phyloP scores from a whole-genome alignment of 768 basidiomycete species.

The Paxillus ammoniavirescens region DNA sequence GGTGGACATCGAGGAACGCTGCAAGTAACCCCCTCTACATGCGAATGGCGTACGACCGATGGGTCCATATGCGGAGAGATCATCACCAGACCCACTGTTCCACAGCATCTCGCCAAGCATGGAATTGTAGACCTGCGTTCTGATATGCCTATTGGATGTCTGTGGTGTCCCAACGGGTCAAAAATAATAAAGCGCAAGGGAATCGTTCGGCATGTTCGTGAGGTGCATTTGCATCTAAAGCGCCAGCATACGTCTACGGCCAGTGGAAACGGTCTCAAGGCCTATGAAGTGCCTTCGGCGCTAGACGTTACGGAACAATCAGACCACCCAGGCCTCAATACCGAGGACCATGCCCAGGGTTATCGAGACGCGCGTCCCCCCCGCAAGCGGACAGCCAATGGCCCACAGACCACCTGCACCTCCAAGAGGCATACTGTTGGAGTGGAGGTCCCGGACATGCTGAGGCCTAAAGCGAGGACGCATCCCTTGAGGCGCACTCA shows the following conservation, averaged over 20 bases:
- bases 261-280: not conserved
- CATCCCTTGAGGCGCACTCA: too few relatives aligned
- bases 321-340: too few relatives aligned
- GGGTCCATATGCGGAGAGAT: not conserved
- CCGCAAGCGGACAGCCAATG: too few relatives aligned
- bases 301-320: too few relatives aligned
- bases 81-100: not conserved
- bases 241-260: slow-evolving; percentile 4
- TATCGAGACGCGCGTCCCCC: too few relatives aligned
- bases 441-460: too few relatives aligned
- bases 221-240: slow-evolving; percentile 8
- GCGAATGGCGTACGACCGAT: slow-evolving; percentile 7
- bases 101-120: slow-evolving; percentile 15
- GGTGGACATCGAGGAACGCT: too few relatives aligned
- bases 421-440: too few relatives aligned
- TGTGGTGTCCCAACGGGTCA: slow-evolving; percentile 3
- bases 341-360: too few relatives aligned
- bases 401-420: too few relatives aligned
- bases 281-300: too few relatives aligned
- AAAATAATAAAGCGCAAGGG: slow-evolving; percentile 19
- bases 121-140: slow-evolving; percentile 11
- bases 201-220: slow-evolving; percentile 16
- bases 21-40: not conserved
- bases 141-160: not conserved
- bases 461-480: too few relatives aligned